Evolutionary conservation across 2,329 filamentous ascomycete species (phyloP).

Genomic region (Didymella segeticola): DNA sequence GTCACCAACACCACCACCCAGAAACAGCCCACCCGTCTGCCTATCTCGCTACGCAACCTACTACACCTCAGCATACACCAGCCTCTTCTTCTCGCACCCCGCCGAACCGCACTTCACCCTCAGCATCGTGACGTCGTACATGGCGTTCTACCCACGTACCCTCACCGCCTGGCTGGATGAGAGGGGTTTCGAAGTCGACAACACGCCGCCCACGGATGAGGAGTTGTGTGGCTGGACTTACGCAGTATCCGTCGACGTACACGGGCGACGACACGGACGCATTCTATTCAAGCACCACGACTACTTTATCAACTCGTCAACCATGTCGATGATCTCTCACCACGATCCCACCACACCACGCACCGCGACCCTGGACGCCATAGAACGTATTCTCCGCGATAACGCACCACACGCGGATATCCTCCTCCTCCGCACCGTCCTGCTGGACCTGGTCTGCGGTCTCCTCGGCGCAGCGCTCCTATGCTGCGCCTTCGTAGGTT

Average conservation of each 20-base stretch:
- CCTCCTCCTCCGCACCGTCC: background rate
- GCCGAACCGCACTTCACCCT: conserved; percentile 1
- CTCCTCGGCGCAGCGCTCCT: background rate
- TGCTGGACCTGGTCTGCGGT: background rate
- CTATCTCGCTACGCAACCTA: background rate
- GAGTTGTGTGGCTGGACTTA: conserved; percentile 6
- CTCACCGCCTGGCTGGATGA: background rate
- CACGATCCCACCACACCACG: background rate
- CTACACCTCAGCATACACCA: background rate
- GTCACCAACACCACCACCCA: too few species aligned
- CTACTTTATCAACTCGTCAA: background rate
- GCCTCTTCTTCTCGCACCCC: conserved; percentile 4
- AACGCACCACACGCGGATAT: conserved; percentile 1
- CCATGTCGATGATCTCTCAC: too few species aligned
- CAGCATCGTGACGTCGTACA: conserved; percentile 1
- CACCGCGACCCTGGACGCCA: background rate
- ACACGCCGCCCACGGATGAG: background rate
- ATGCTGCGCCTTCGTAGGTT: background rate
- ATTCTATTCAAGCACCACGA: too few species aligned
- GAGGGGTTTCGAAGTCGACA: background rate
- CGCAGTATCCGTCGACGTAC: background rate
- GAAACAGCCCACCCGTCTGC: background rate
- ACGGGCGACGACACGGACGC: background rate
- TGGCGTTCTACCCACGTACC: conserved; percentile 6
- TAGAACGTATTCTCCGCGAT: background rate